A percentile compares a stretch with the other conserved stretches of the same genome.
These are phyloP conservation scores for Cocos nucifera DNA, from an alignment of 176 grass and related monocot genomes.

Conservation along the genomic window DNA sequence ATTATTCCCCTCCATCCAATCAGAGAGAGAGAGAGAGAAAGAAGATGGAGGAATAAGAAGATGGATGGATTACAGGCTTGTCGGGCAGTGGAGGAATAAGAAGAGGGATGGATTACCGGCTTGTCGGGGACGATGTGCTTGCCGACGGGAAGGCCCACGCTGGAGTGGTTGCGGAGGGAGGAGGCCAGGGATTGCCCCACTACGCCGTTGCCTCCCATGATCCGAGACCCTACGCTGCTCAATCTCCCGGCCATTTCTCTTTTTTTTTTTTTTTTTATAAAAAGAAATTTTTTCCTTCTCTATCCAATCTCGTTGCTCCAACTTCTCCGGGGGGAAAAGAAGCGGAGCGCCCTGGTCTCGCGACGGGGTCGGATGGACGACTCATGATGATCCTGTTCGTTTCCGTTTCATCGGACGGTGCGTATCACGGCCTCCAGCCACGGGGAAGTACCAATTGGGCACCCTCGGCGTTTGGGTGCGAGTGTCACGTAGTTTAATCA, in stretches of 20 bases:
- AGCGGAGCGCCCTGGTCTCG: too few relatives aligned
- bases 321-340: not conserved
- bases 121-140: slow-evolving; percentile 83
- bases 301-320: not conserved
- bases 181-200: slow-evolving; percentile 47
- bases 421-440: too few relatives aligned
- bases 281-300: slow-evolving; percentile 2
- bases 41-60: not conserved
- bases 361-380: too few relatives aligned
- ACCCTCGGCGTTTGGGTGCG: too few relatives aligned
- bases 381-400: too few relatives aligned
- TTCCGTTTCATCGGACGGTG: too few relatives aligned
- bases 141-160: slow-evolving; percentile 87
- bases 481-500: too few relatives aligned
- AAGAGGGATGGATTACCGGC: slow-evolving; percentile 35
- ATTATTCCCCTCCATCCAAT: too few relatives aligned
- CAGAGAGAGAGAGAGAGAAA: not conserved
- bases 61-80: too few relatives aligned
- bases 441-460: too few relatives aligned
- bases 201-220: slow-evolving; percentile 69
- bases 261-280: slow-evolving; percentile 1
- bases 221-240: slow-evolving; percentile 52
- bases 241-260: slow-evolving; percentile 68
- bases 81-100: not conserved
- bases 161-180: slow-evolving; percentile 60